Conservation (phyloP, 169 alveolate species). For the Amoebophrya sp. region DNA sequence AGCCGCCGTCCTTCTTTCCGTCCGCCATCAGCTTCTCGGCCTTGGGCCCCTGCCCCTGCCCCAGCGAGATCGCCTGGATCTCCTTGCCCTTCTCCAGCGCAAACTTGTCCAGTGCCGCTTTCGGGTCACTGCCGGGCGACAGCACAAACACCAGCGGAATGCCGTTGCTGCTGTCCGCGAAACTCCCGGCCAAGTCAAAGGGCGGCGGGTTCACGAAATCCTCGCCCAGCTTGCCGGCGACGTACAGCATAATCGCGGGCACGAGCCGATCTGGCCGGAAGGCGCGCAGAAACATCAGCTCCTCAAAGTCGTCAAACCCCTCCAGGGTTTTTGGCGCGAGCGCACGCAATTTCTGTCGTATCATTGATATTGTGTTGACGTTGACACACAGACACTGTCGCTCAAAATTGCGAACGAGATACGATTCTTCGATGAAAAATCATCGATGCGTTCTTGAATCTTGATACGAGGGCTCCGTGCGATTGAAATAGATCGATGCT, state of each 20-base stretch:
- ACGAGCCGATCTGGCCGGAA: constrained; percentile 75
- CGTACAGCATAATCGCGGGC: constrained; percentile 62
- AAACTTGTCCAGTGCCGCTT: constrained; percentile 45
- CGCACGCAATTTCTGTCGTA: constrained; percentile 50
- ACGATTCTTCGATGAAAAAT: no score
- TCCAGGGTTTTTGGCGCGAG: constrained; percentile 38
- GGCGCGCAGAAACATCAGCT: constrained; percentile 62
- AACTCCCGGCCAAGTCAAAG: constrained; percentile 64
- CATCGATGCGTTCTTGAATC: no score
- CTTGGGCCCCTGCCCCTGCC: constrained; percentile 73
- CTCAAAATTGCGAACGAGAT: no score
- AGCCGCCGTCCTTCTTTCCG: constrained; percentile 63
- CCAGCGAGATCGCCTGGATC: constrained; percentile 28
- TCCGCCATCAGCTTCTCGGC: constrained; percentile 74
- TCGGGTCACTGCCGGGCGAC: constrained; percentile 37
- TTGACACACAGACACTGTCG: no score
- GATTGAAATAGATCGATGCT: no score
- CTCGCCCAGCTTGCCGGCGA: constrained; percentile 58
- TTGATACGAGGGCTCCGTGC: no score
- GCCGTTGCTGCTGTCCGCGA: constrained; percentile 64
- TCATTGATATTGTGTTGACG: no score
- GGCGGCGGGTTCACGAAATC: constrained; percentile 75
- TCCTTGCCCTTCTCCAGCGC: constrained; percentile 43
- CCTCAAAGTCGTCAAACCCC: constrained; percentile 57
- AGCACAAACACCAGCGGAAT: constrained; percentile 50